A percentile compares a stretch with the other conserved stretches of the same genome.
Evolutionary conservation across 2,329 filamentous ascomycete genomes (phyloP).

Genomic region (Exophiala mesophila): DNA sequence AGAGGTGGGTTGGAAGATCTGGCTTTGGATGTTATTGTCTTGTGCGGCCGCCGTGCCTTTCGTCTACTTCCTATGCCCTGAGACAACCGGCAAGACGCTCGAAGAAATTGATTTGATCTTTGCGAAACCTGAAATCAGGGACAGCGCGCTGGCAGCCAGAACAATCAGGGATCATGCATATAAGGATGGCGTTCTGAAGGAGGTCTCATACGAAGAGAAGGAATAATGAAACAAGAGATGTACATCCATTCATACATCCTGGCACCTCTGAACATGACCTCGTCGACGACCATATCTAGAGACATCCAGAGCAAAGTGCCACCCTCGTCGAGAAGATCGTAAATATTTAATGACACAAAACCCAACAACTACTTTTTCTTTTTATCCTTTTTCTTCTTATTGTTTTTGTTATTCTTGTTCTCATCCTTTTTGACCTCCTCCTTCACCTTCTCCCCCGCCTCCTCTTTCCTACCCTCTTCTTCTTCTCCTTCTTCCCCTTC

Average conservation of each 20-base stretch:
- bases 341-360: too few species aligned
- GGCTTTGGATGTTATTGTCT: slow-evolving; percentile 33
- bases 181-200: neutral
- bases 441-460: slow-evolving; percentile 5
- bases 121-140: slow-evolving; percentile 18
- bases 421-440: too few species aligned
- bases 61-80: slow-evolving; percentile 21
- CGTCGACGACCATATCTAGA: too few species aligned
- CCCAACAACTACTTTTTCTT: neutral
- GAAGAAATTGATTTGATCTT: slow-evolving; percentile 58
- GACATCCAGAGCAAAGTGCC: too few species aligned
- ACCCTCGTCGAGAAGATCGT: too few species aligned
- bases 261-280: too few species aligned
- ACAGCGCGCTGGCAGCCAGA: slow-evolving; percentile 13
- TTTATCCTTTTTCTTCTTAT: slow-evolving; percentile 3
- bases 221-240: too few species aligned
- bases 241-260: too few species aligned
- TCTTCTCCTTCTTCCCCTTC: slow-evolving; percentile 2
- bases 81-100: slow-evolving; percentile 32
- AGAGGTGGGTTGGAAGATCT: slow-evolving; percentile 33
- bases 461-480: slow-evolving; percentile 1
- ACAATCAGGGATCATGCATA: slow-evolving; percentile 9
- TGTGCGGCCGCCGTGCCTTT: slow-evolving; percentile 16
- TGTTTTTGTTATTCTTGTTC: slow-evolving; percentile 7
- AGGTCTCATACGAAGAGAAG: slow-evolving; percentile 1